Conservation (phyloP, 352 stramenopile species). For the Globisporangium nunn region DNA sequence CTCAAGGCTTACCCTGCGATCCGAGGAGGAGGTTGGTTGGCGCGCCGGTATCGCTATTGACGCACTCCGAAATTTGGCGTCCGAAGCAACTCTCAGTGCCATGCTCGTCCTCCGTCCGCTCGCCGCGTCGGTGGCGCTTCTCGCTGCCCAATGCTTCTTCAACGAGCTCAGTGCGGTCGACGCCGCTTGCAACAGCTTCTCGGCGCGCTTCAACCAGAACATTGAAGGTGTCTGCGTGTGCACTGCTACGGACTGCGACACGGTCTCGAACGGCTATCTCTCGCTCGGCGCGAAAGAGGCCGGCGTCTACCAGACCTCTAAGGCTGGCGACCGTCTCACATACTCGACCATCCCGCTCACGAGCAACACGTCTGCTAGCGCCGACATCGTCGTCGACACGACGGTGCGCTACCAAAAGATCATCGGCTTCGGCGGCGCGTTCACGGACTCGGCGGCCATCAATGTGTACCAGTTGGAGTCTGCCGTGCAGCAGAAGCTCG, state of each 20-base stretch:
- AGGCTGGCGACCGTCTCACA: conserved; percentile 37
- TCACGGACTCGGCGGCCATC: conserved; percentile 81
- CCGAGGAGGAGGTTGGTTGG: not conserved
- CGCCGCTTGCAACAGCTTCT: conserved; percentile 22
- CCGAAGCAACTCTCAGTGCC: not conserved
- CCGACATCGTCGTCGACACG: conserved; percentile 44
- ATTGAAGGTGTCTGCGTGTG: conserved; percentile 48
- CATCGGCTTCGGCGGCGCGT: conserved; percentile 84
- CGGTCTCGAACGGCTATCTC: conserved; percentile 39
- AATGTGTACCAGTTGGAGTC: conserved; percentile 64
- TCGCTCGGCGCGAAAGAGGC: conserved; percentile 27
- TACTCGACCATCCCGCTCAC: conserved; percentile 27
- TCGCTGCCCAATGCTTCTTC: conserved; percentile 12
- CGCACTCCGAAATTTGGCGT: conserved; percentile 9
- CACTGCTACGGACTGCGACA: conserved; percentile 42
- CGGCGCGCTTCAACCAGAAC: conserved; percentile 31
- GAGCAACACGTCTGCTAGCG: conserved; percentile 10
- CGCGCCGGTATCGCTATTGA: not conserved
- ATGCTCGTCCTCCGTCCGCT: conserved; percentile 14
- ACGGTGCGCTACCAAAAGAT: conserved; percentile 69
- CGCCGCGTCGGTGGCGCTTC: conserved; percentile 5
- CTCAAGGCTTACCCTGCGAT: not conserved
- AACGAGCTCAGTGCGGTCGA: conserved; percentile 1
- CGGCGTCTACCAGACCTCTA: conserved; percentile 43
- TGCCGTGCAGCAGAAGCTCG: conserved; percentile 49